Conservation (phyloP, 805 yeast species). For the Scheffersomyces stipitis region DNA sequence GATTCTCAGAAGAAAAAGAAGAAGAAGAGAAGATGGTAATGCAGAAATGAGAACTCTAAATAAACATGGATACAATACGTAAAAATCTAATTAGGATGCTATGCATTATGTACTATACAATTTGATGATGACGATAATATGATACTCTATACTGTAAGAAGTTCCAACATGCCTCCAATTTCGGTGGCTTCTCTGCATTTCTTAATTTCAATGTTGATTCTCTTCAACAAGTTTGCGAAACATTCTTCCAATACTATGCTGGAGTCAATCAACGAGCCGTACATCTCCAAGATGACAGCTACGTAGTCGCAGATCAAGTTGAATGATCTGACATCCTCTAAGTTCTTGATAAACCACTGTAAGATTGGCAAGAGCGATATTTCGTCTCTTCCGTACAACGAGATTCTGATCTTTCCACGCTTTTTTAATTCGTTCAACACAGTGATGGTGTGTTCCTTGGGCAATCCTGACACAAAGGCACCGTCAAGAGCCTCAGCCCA, state of each 20-base stretch:
- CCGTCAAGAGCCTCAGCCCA: slow-evolving; percentile 93
- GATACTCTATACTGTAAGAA: slow-evolving; percentile 55
- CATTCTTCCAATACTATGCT: slow-evolving; percentile 79
- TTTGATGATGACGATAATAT: background rate
- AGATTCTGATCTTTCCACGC: slow-evolving; percentile 84
- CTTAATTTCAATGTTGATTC: slow-evolving; percentile 65
- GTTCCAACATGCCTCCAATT: slow-evolving; percentile 90
- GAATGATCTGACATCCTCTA: slow-evolving; percentile 77
- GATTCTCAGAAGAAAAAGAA: slow-evolving; percentile 1
- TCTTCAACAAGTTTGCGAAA: slow-evolving; percentile 57
- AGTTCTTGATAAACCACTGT: slow-evolving; percentile 74
- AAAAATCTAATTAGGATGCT: background rate
- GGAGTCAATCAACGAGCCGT: slow-evolving; percentile 68
- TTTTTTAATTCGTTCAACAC: slow-evolving; percentile 83
- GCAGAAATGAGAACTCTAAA: background rate
- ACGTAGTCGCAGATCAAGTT: slow-evolving; percentile 66
- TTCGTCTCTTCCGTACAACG: slow-evolving; percentile 82
- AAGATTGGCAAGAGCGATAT: slow-evolving; percentile 79
- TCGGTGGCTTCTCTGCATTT: slow-evolving; percentile 85
- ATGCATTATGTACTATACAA: slow-evolving; percentile 1
- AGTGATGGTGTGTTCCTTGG: slow-evolving; percentile 77
- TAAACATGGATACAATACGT: background rate
- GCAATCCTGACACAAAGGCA: slow-evolving; percentile 76
- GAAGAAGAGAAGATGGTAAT: slow-evolving; percentile 8
- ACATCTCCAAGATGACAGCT: slow-evolving; percentile 69